Evolutionary conservation across 2,329 filamentous ascomycete species (phyloP).

Genomic region (Paecilomyces sp.): DNA sequence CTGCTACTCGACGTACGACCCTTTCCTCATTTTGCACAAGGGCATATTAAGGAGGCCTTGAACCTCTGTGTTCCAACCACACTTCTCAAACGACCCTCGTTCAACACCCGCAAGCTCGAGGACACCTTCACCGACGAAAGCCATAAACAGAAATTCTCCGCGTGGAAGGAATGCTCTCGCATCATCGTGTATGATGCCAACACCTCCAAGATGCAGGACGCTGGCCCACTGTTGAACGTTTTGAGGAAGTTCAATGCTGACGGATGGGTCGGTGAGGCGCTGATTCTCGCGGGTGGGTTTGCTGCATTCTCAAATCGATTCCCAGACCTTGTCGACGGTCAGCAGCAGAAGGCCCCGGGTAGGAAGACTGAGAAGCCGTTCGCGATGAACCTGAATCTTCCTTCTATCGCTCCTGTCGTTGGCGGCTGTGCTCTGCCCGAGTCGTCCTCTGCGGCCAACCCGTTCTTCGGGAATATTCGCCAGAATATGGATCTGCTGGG

Average conservation of each 20-base stretch:
- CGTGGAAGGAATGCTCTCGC: slow-evolving; percentile 65
- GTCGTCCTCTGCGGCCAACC: slow-evolving; percentile 61
- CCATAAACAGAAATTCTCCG: slow-evolving; percentile 65
- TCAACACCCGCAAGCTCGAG: slow-evolving; percentile 78
- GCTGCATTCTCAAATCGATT: slow-evolving; percentile 62
- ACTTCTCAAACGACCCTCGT: slow-evolving; percentile 80
- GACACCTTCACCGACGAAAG: slow-evolving; percentile 72
- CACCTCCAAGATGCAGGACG: slow-evolving; percentile 73
- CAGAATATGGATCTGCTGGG: slow-evolving; percentile 94
- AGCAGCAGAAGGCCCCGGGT: slow-evolving; percentile 20
- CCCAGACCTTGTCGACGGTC: slow-evolving; percentile 40
- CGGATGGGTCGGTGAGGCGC: slow-evolving; percentile 66
- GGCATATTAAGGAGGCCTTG: slow-evolving; percentile 70
- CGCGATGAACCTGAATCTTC: slow-evolving; percentile 45
- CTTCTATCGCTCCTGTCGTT: slow-evolving; percentile 66
- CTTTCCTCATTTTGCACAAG: slow-evolving; percentile 69
- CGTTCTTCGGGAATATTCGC: slow-evolving; percentile 92
- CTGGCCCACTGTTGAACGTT: slow-evolving; percentile 72
- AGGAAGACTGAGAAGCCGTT: slow-evolving; percentile 39
- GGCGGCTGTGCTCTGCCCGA: slow-evolving; percentile 78
- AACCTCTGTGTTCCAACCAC: slow-evolving; percentile 96
- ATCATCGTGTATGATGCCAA: slow-evolving; percentile 83
- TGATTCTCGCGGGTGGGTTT: slow-evolving; percentile 78
- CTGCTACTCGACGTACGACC: slow-evolving; percentile 82
- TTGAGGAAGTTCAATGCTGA: slow-evolving; percentile 87